Evolutionary conservation across 208 protist genomes (phyloP), one percentile per base, ranked within the genome.

Genomic region (Leishmania arabica): DNA sequence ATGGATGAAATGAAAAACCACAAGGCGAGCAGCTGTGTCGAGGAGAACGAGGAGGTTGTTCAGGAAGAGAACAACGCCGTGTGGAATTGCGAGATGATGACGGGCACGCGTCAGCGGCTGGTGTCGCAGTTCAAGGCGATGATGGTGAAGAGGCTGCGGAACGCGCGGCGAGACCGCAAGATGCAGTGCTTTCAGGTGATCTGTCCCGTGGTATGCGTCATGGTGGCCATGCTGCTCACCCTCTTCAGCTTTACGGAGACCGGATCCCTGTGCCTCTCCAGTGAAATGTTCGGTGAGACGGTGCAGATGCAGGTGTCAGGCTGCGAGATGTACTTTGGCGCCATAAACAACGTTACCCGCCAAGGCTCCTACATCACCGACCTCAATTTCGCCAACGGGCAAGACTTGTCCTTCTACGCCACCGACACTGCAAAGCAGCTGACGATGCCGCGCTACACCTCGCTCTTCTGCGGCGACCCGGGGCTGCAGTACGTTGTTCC

Each of bases 111-210:
- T 70, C 40, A 56, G 31, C 70, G 69, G 31, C 37, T 66, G 76
- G 3, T 40, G 71, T 90, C 75, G 62, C 93, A 96, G 88, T 87
- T 96, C 42, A 86, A 80, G 75, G 82, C 86, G 9, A 86, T 87
- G 77, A 49, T 96, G 86, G 2, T 79, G 42, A 96, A 96, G 84
- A 90, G 93, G 4, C 81, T 88, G 62, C 79, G 84, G 74, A 89
- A 85, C 73, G 75, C 88, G 45, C 62, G 92, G 53, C 87, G 93
- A 15, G 93, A 97, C 71, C 85, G 86, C 65, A 82, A 86, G 54
- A 95, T 88, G 69, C 89, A 91, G 77, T 93, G 81, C 74, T 88
- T 97, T 76, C 93, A 97, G 81, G 75, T 97, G 60, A 56, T 95
- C 1, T 92, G 91, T 83, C 93, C 93, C 0, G 89, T 95, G 15